A percentile compares a stretch with the other conserved stretches of the same genome.
Evolutionary conservation across 805 yeast genomes (phyloP).

Genomic region (Teunomyces atbi): DNA sequence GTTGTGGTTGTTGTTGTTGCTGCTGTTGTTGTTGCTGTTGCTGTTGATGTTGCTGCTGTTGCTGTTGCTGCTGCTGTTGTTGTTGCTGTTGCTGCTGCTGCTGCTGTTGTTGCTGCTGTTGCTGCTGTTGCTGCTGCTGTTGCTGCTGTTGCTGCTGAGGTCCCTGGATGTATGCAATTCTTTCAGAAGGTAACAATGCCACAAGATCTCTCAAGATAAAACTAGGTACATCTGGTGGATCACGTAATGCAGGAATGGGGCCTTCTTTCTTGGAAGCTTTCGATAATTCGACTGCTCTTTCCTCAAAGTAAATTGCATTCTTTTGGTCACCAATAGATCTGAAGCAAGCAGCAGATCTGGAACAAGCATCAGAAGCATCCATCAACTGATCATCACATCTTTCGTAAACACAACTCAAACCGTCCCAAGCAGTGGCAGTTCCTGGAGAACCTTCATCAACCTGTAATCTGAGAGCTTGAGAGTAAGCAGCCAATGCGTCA

Average conservation of each 20-base stretch:
- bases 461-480: constrained; percentile 58
- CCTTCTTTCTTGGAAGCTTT: constrained; percentile 43
- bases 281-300: constrained; percentile 42
- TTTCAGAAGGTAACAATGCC: constrained; percentile 40
- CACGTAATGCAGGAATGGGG: constrained; percentile 44
- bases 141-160: constrained; percentile 4
- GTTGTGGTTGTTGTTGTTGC: constrained; percentile 1
- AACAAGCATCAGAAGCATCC: constrained; percentile 62
- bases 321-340: constrained; percentile 45
- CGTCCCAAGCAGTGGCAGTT: constrained; percentile 65
- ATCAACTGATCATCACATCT: constrained; percentile 58
- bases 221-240: constrained; percentile 49
- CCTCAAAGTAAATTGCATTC: constrained; percentile 41
- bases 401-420: constrained; percentile 59
- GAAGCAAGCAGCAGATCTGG: constrained; percentile 50
- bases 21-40: constrained; percentile 4
- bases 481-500: constrained; percentile 66
- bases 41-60: constrained; percentile 7
- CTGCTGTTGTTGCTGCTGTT: constrained; percentile 10
- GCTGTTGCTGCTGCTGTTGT: constrained; percentile 3
- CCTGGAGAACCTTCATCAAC: constrained; percentile 46
- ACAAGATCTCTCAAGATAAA: constrained; percentile 42
- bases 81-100: constrained; percentile 12
- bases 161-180: constrained; percentile 39
- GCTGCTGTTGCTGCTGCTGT: constrained; percentile 7